Evolutionary conservation across 768 basidiomycete species (phyloP).

Genomic region (Lactarius indigo): DNA sequence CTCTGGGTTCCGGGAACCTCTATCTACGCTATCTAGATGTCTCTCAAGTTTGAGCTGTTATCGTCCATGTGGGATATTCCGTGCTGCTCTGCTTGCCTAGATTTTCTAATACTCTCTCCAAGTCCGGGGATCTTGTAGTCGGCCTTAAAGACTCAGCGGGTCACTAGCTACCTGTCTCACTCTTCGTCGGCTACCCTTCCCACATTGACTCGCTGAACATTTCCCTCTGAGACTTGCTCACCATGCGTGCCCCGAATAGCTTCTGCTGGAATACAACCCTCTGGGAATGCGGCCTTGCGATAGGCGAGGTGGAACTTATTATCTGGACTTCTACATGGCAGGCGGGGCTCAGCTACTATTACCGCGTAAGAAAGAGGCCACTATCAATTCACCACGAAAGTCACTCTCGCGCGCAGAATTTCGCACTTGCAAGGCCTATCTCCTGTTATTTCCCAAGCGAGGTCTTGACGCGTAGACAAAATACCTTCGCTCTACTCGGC

Average conservation of each 20-base stretch:
- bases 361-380: not conserved
- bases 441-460: not conserved
- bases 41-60: not conserved
- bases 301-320: not conserved
- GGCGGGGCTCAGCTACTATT: not conserved
- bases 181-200: not conserved
- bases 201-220: not conserved
- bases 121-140: not conserved
- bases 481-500: not conserved
- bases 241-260: not conserved
- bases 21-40: not conserved
- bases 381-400: not conserved
- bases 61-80: not conserved
- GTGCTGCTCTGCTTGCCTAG: not conserved
- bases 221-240: not conserved
- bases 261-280: not conserved
- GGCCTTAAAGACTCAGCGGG: too few relatives aligned
- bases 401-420: not conserved
- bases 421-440: not conserved
- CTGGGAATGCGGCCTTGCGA: not conserved
- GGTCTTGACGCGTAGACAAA: too few relatives aligned
- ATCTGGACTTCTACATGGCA: not conserved
- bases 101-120: not conserved
- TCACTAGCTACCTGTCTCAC: too few relatives aligned
- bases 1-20: not conserved